Evolutionary conservation across 1,139 yeast species (phyloP).

Genomic region (Taphrina flavorubra): DNA sequence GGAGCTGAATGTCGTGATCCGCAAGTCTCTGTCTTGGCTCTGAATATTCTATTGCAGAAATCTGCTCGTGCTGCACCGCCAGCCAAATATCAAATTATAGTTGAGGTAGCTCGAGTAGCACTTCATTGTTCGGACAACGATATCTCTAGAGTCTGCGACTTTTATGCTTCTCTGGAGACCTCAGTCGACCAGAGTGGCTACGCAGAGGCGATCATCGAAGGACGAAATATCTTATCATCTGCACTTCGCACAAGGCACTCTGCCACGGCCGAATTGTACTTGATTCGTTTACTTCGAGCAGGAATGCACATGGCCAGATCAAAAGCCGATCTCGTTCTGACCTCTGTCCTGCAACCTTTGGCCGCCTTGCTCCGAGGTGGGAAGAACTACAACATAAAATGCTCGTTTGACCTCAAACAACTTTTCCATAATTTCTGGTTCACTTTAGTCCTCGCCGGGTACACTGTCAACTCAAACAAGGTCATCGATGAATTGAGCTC

Average conservation of each 20-base stretch:
- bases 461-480: conserved; percentile 64
- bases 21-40: conserved; percentile 17
- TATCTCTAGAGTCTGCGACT: conserved; percentile 11
- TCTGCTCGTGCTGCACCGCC: conserved; percentile 2
- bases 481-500: conserved; percentile 58
- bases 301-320: conserved; percentile 9
- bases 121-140: conserved; percentile 31
- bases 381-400: background rate
- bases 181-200: background rate
- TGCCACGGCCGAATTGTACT: conserved; percentile 10
- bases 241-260: background rate
- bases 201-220: background rate
- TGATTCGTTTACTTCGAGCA: conserved; percentile 17
- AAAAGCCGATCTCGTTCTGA: background rate
- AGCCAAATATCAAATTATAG: conserved; percentile 18
- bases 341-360: conserved; percentile 9
- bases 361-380: conserved; percentile 11
- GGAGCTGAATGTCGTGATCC: conserved; percentile 21
- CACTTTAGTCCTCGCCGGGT: conserved; percentile 91
- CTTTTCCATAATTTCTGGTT: conserved; percentile 91
- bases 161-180: conserved; percentile 9
- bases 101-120: conserved; percentile 19
- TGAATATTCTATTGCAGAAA: conserved; percentile 28
- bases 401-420: conserved; percentile 9
- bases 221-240: background rate